Evolutionary conservation across 306 rosid genomes (phyloP).

Genomic region (Fragaria ananassa): DNA sequence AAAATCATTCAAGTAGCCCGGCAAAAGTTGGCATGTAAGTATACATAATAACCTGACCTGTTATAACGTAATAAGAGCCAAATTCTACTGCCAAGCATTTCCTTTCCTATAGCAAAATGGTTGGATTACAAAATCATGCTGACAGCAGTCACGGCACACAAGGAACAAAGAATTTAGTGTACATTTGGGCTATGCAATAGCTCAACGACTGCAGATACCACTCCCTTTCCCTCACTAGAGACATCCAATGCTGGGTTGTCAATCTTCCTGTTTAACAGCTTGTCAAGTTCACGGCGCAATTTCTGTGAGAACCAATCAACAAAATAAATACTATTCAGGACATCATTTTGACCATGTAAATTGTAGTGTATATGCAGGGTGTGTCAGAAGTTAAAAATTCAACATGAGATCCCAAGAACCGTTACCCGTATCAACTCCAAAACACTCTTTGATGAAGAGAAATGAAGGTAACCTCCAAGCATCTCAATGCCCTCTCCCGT

Average conservation of each 20-base stretch:
- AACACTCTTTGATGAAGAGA: slow-evolving; percentile 83
- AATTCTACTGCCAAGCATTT: background rate
- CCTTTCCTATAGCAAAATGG: background rate
- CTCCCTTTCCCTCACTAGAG: slow-evolving; percentile 69
- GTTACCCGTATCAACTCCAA: slow-evolving; percentile 80
- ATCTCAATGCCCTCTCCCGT: slow-evolving; percentile 88
- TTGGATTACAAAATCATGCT: background rate
- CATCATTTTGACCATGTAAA: background rate
- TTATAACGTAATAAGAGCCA: background rate
- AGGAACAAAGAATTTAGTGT: background rate
- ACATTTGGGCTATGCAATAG: slow-evolving; percentile 60
- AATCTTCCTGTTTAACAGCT: slow-evolving; percentile 75
- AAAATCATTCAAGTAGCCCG: background rate
- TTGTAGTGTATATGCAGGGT: background rate
- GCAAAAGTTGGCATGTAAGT: background rate
- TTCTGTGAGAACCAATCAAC: slow-evolving; percentile 47
- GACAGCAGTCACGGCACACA: background rate
- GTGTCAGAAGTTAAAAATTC: background rate
- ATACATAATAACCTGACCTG: background rate
- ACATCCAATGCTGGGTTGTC: slow-evolving; percentile 77
- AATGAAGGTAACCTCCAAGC: slow-evolving; percentile 98
- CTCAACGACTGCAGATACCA: slow-evolving; percentile 82
- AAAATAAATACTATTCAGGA: background rate
- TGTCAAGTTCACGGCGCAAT: slow-evolving; percentile 81
- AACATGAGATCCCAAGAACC: slow-evolving; percentile 13